A percentile compares a stretch with the other conserved stretches of the same genome.
These are phyloP conservation scores for Penium margaritaceum DNA, from an alignment of 139 green algal genomes.

Conservation along the genomic window DNA sequence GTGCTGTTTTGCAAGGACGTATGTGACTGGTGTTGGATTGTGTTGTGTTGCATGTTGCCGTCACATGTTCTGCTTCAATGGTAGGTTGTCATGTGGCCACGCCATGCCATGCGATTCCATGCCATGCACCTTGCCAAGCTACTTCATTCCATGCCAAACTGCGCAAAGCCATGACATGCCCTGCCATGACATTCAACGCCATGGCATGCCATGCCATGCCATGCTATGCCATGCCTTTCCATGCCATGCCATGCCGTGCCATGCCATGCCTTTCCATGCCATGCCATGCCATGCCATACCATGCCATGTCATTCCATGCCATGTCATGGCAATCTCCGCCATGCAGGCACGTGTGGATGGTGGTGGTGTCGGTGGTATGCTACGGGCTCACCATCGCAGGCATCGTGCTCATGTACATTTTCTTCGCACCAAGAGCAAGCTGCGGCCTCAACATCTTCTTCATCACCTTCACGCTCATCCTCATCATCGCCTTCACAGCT, in stretches of 20 bases:
- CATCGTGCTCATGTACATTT: conserved; percentile 81
- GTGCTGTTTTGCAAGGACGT: too few species aligned
- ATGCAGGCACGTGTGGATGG: conserved; percentile 47
- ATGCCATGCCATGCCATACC: too few species aligned
- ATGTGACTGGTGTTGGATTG: too few species aligned
- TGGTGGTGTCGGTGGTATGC: conserved; percentile 61
- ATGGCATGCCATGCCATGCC: background rate
- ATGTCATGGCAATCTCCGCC: background rate
- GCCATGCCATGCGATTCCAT: too few species aligned
- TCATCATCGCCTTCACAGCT: conserved; percentile 53
- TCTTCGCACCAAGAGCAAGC: conserved; percentile 46
- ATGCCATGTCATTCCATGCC: background rate
- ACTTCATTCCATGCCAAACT: too few species aligned
- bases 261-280: too few species aligned
- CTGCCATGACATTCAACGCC: background rate
- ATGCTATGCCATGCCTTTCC: background rate
- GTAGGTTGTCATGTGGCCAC: too few species aligned
- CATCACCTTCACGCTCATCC: conserved; percentile 68
- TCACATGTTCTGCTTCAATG: too few species aligned
- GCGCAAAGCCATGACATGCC: too few species aligned
- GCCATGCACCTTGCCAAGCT: too few species aligned
- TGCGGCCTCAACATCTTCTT: conserved; percentile 88
- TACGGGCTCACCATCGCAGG: conserved; percentile 60
- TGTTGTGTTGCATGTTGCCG: too few species aligned
- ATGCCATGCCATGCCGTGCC: background rate